Evolutionary conservation across 768 basidiomycete genomes (phyloP), one percentile per base, ranked within the genome.

Genomic region (Calocybe indica): DNA sequence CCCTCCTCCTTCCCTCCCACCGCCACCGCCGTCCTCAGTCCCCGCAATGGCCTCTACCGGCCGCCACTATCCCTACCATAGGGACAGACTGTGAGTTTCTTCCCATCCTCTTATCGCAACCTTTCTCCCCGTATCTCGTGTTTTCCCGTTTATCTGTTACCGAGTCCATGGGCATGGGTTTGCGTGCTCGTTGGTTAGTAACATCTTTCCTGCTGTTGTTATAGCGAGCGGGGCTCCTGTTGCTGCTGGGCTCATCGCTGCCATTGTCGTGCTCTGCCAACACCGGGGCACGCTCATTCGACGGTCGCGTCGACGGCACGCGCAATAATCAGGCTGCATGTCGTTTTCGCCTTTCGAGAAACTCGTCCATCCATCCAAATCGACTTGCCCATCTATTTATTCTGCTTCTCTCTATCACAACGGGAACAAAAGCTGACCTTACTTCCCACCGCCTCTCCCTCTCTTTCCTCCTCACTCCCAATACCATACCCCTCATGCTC

Each of bases 21-120:
- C 36, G 5, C 45, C 12, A 45, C 40, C 41, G 43, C 51, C 33
- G 7, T 41, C 37, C 5, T 40, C 42, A n/a, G 43, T 13, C 15
- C 22, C 30, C 40, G 42, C 15, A n/a, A 34, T 8, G 11, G 28
- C 22, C 28, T 30, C 31, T 33, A 43, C 13, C 35, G 29, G 42
- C 22, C 22, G 4, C 0, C 37, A 34, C 31, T 57, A 57, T 41
- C 48, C 53, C 6, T n/a, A 41, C n/a, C 53, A 72, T 45, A 65
- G 71, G 56, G 67, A 70, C 54, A 54, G 69, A 44, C 57, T 73
- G 72, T 73, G 56, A 64, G 70, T 70, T 52, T 37, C 14, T 50
- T 48, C 42, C 40, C 35, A 48, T 47, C 14, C 22, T 22, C 22
- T 22, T 22, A 22, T 22, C 22, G 22, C 22, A 22, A 22, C 22